phyloP scores from a whole-genome alignment of 1,284 basidiomycete species.

The Coniferiporia sulphurascens region DNA sequence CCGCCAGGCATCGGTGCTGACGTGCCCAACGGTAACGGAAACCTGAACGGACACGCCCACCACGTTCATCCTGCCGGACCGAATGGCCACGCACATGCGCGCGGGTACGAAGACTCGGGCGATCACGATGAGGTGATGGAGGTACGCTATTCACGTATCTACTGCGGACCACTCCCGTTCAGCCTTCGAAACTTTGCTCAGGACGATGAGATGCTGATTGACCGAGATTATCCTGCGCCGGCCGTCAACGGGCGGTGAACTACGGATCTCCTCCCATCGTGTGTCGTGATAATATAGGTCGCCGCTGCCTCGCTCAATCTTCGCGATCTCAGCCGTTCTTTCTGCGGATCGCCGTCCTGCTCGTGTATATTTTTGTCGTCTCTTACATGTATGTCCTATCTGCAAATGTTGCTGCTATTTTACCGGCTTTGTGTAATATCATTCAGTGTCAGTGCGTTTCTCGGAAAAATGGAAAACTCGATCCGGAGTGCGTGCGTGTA shows the following conservation, averaged over 20 bases:
- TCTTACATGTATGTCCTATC: no score
- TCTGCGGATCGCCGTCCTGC: no score
- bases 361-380: no score
- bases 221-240: not conserved
- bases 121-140: not conserved
- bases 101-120: not conserved
- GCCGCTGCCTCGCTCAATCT: no score
- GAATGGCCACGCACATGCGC: not conserved
- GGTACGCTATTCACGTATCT: not conserved
- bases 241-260: not conserved
- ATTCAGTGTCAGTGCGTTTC: no score
- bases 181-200: not conserved
- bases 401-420: no score
- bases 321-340: no score
- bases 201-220: not conserved
- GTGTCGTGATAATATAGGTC: no score
- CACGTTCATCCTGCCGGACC: not conserved
- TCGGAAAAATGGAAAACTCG: no score
- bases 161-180: not conserved
- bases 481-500: no score
- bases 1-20: not conserved
- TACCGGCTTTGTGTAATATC: no score
- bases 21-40: not conserved
- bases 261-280: not conserved
- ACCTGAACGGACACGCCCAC: not conserved